These are phyloP conservation scores for Cladosporium halotolerans DNA, from an alignment of 2,329 filamentous ascomycete species.

Conservation along the genomic window DNA sequence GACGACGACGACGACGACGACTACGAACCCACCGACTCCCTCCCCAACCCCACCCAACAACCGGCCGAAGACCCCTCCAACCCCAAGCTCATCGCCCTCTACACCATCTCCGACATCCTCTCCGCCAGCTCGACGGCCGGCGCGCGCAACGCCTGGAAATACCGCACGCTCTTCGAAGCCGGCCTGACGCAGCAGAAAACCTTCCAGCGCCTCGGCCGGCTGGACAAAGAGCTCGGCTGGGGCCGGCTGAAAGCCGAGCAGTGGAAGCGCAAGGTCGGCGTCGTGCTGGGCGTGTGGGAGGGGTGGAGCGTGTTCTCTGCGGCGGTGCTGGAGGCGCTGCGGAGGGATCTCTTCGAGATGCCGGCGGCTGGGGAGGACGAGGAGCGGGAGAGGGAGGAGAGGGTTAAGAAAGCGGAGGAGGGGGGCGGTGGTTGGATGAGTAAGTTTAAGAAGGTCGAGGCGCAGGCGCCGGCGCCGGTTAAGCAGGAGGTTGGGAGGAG, in stretches of 20 bases:
- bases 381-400: conserved; percentile 50
- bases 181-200: conserved; percentile 61
- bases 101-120: conserved; percentile 73
- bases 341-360: conserved; percentile 64
- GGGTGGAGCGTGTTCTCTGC: conserved; percentile 62
- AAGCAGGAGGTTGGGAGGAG: conserved; percentile 34
- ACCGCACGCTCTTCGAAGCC: conserved; percentile 70
- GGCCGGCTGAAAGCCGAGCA: conserved; percentile 76
- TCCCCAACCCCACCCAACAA: conserved; percentile 13
- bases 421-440: conserved; percentile 16
- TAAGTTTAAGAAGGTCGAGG: conserved; percentile 45
- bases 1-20: conserved; percentile 34
- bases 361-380: conserved; percentile 43
- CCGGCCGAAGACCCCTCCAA: conserved; percentile 55
- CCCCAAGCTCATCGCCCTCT: conserved; percentile 73
- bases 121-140: conserved; percentile 69
- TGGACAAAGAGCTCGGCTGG: conserved; percentile 69
- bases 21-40: conserved; percentile 31
- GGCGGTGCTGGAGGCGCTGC: conserved; percentile 65
- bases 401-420: conserved; percentile 30
- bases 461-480: too few relatives aligned
- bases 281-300: conserved; percentile 65
- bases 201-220: conserved; percentile 68
- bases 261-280: conserved; percentile 70
- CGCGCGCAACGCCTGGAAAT: conserved; percentile 80